Base-by-base conservation (phyloP, 768 basidiomycete species). In the Chalciporus piperatus region DNA sequence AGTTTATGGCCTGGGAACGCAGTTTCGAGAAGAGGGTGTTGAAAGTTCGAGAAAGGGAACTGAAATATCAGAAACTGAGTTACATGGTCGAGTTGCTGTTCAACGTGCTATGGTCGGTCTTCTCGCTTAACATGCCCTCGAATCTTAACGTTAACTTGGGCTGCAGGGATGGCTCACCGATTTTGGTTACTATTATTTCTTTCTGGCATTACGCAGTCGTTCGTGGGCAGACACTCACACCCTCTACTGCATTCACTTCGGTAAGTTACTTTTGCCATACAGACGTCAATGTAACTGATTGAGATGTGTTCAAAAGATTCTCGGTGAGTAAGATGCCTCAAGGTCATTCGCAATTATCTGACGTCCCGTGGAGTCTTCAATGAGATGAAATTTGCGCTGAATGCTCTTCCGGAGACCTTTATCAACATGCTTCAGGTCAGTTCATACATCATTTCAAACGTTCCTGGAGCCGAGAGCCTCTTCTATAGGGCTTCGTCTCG, bases 1-100 rank as follows among this genome's bases (percentile, higher is more conserved):
- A 87, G 84, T 97, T 95, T 70, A 95, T 96, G 92, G 93, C 92
- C 14, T 86, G 84, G 93, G 93, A 97, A 67, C 83, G 93, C 22
- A 91, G 83, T 63, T 95, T 95, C 59, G 93, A 96, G 69, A 74
- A 76, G 20, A 78, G 77, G 10, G 84, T 94, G 1, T 66, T 87
- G 47, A 82, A 79, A 46, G 75, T 96, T 52, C 81, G 93, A 22
- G 83, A 83, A 39, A 85, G 83, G 57, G 93, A 97, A 67, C 74
- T 97, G 20, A 84, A 83, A 59, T 92, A 83, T 67, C 92, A 94
- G 63, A 84, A 81, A 59, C 68, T 91, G 43, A 97, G 92, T 69
- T 98, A 94, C 68, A 81, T 78, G 39, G 89, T 96, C 47, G 94
- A 96, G 73, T 83, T 85, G 42, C 37, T 78, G 9, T 81, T 80